These are phyloP conservation scores for Sugiyamaella novakii DNA, from an alignment of 1,139 yeast genomes.

Conservation along the genomic window DNA sequence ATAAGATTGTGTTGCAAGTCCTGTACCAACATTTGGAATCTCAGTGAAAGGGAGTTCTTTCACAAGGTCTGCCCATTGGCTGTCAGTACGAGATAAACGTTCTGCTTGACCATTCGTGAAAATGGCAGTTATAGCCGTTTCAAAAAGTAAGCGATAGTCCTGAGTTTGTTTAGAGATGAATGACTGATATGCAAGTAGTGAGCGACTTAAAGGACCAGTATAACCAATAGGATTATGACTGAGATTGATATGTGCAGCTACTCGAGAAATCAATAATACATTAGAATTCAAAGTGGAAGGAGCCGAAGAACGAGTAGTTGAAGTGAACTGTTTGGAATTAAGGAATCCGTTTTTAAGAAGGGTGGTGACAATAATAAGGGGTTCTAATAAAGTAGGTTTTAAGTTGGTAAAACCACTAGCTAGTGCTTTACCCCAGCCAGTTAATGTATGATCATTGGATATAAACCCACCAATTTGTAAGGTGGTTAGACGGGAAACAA, in stretches of 20 bases:
- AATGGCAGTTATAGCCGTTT: slow-evolving; percentile 51
- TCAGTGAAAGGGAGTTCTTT: slow-evolving; percentile 62
- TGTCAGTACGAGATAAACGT: slow-evolving; percentile 45
- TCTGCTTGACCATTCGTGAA: slow-evolving; percentile 53
- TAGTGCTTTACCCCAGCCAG: slow-evolving; percentile 61
- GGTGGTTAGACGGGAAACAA: slow-evolving; percentile 59
- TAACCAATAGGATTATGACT: slow-evolving; percentile 60
- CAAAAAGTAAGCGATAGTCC: slow-evolving; percentile 58
- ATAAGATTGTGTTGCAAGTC: slow-evolving; percentile 44
- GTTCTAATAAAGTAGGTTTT: slow-evolving; percentile 37
- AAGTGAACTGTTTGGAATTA: slow-evolving; percentile 27
- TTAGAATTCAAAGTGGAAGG: slow-evolving; percentile 31
- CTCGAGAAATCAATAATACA: slow-evolving; percentile 57
- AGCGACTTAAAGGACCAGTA: slow-evolving; percentile 71
- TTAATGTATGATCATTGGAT: slow-evolving; percentile 48
- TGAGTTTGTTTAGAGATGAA: slow-evolving; percentile 57
- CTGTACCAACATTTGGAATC: slow-evolving; percentile 47
- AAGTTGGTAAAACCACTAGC: slow-evolving; percentile 38
- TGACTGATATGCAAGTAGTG: slow-evolving; percentile 66
- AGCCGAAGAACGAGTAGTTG: slow-evolving; percentile 41
- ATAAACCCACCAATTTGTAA: slow-evolving; percentile 60
- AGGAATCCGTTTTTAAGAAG: slow-evolving; percentile 37
- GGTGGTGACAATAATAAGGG: slow-evolving; percentile 34
- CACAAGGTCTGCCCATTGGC: slow-evolving; percentile 62
- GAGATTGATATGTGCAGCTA: slow-evolving; percentile 58